Base-by-base conservation (phyloP, 192 early-diverging fungal genomes). In the Paraglomus occultum region DNA sequence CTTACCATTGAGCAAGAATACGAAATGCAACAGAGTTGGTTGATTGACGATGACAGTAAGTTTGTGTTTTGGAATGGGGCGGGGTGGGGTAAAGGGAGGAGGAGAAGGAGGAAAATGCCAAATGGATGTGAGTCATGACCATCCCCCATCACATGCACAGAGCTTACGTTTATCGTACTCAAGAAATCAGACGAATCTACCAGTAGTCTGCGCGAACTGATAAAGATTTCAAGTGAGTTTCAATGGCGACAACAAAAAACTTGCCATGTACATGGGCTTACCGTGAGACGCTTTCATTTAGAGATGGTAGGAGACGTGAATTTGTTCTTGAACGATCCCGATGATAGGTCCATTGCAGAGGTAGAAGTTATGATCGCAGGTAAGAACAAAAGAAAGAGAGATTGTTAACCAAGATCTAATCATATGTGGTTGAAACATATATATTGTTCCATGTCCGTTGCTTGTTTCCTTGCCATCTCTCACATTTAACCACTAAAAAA, bases 291-390 rank as follows among this genome's bases (percentile, higher is more conserved):
- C n/a, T n/a, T 61, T 5, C 10, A 14, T 23, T 57, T 51, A 79
- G 87, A 84, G 11, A 96, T 98, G 95, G 83, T 95, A 20, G 96
- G 96, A 4, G 95, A 98, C 76, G 92, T 95, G 18, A 98, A 98
- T 76, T 86, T 98, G 55, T 98, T 91, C 74, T 89, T 93, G 48
- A 95, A 93, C 76, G 90, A 92, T 77, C 75, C 77, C 59, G 86
- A 95, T 57, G 84, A 92, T 71, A 79, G 79, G 11, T 71, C 79
- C 11, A 75, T 85, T 51, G 91, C 89, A 17, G 96, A 98, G 76
- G 87, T 98, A 54, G 95, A 97, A 61, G 87, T 95, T 20, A 98
- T 98, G 96, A 88, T 98, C 75, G 96, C 96, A 46, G 94, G 83
- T 81, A 84, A 73, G 77, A 74, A n/a, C 40, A 23, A 1, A 17